phyloP scores from a whole-genome alignment of 768 basidiomycete genomes.

The Leccinellum albellum region DNA sequence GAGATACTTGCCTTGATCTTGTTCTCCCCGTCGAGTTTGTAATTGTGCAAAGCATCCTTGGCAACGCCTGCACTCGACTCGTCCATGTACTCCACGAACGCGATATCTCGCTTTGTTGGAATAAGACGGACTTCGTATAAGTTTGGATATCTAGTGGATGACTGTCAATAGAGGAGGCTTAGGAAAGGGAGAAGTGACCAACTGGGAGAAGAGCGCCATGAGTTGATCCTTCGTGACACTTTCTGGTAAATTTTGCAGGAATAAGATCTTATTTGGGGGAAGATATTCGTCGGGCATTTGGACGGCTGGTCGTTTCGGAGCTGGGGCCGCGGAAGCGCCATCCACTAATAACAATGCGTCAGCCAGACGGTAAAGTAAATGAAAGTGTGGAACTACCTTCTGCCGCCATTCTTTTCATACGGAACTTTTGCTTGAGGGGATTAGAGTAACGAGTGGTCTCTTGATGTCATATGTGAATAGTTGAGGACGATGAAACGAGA shows the following conservation, averaged over 20 bases:
- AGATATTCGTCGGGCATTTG: conserved; percentile 99
- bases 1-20: conserved; percentile 81
- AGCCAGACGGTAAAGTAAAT: not conserved
- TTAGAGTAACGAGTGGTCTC: conserved; percentile 83
- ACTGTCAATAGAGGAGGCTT: not conserved
- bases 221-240: conserved; percentile 90
- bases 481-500: not conserved
- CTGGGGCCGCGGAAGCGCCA: conserved; percentile 60
- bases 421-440: conserved; percentile 83
- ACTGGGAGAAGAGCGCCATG: conserved; percentile 89
- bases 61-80: conserved; percentile 87
- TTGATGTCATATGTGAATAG: conserved; percentile 28
- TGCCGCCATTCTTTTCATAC: conserved; percentile 74
- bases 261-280: conserved; percentile 98
- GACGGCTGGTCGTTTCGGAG: conserved; percentile 75
- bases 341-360: conserved; percentile 48
- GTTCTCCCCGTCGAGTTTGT: conserved; percentile 94
- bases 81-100: conserved; percentile 97
- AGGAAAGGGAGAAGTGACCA: conserved; percentile 27
- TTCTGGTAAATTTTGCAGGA: conserved; percentile 95
- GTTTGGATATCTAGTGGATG: conserved; percentile 74
- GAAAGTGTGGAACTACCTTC: conserved; percentile 50
- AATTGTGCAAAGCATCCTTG: conserved; percentile 95
- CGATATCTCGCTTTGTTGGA: conserved; percentile 95
- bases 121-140: conserved; percentile 97